Evolutionary conservation across 352 stramenopile species (phyloP).

Genomic region (Pythium pyrilobum): DNA sequence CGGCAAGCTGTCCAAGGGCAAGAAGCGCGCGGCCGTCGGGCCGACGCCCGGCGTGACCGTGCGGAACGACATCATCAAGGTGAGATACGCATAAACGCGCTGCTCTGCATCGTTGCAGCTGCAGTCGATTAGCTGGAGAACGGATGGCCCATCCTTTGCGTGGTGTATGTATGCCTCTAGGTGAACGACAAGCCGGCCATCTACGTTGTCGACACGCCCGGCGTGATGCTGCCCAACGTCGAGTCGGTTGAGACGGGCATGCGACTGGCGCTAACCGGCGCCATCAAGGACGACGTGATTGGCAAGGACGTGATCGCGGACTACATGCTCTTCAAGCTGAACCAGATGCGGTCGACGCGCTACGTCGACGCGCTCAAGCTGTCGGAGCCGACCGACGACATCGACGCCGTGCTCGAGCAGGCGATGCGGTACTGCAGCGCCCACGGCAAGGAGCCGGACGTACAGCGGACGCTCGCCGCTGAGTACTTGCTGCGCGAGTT

Average conservation of each 20-base stretch:
- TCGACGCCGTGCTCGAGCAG: slow-evolving; percentile 54
- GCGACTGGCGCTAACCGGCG: slow-evolving; percentile 78
- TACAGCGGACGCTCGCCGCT: slow-evolving; percentile 58
- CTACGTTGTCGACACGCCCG: slow-evolving; percentile 87
- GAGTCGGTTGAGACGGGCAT: slow-evolving; percentile 71
- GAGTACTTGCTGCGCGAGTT: slow-evolving; percentile 74
- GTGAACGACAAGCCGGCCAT: slow-evolving; percentile 83
- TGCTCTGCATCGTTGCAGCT: not conserved
- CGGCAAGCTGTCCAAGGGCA: slow-evolving; percentile 70
- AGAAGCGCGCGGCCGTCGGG: slow-evolving; percentile 75
- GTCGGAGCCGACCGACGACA: slow-evolving; percentile 60
- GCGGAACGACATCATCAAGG: slow-evolving; percentile 87
- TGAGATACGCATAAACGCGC: slow-evolving; percentile 17
- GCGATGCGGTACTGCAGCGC: slow-evolving; percentile 68
- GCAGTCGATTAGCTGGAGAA: not conserved
- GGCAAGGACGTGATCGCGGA: slow-evolving; percentile 84
- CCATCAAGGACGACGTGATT: slow-evolving; percentile 85
- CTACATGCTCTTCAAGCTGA: slow-evolving; percentile 87
- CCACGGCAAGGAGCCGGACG: slow-evolving; percentile 71
- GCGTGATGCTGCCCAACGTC: slow-evolving; percentile 87
- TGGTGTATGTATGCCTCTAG: slow-evolving; percentile 18
- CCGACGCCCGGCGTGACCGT: slow-evolving; percentile 83
- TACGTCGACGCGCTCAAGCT: slow-evolving; percentile 78
- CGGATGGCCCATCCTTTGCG: not conserved
- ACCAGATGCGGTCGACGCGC: slow-evolving; percentile 66